Percentiles rank a stretch among this genome's conserved stretches.
These are phyloP conservation scores for Fusarium anguioides DNA, from an alignment of 2,329 filamentous ascomycete genomes.

Conservation along the genomic window DNA sequence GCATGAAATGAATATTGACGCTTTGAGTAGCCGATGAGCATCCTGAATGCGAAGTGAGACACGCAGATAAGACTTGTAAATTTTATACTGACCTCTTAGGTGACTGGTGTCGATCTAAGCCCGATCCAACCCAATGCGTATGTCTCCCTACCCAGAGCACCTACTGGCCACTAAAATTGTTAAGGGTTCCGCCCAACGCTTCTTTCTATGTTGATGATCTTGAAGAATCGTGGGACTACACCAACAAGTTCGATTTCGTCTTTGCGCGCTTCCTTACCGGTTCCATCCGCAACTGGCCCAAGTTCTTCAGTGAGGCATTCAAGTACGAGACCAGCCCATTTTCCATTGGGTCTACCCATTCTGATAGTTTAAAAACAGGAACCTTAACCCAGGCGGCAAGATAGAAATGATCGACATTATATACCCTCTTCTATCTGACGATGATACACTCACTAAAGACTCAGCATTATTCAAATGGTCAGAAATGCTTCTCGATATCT, in stretches of 20 bases:
- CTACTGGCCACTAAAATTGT: no score
- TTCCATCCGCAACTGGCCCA: slow-evolving; percentile 25
- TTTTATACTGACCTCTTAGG: neutral
- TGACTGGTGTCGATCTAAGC: slow-evolving; percentile 27
- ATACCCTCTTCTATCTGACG: slow-evolving; percentile 23
- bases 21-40: slow-evolving; percentile 19
- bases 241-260: slow-evolving; percentile 23
- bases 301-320: slow-evolving; percentile 23
- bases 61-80: rapidly evolving
- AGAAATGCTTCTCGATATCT: neutral
- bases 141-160: neutral
- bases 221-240: slow-evolving; percentile 18
- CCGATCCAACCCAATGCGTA: slow-evolving; percentile 24
- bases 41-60: slow-evolving; percentile 19
- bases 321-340: neutral
- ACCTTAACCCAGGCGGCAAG: slow-evolving; percentile 3
- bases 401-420: slow-evolving; percentile 31
- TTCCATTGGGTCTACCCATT: rapidly evolving
- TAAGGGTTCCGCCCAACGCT: slow-evolving; percentile 24
- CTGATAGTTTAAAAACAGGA: neutral
- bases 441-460: neutral
- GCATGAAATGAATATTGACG: neutral
- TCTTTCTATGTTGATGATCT: slow-evolving; percentile 26
- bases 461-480: slow-evolving; percentile 18
- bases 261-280: slow-evolving; percentile 29